Base-by-base conservation (phyloP, 371 early-diverging fungal genomes). In the Syncephalastrum sp. region DNA sequence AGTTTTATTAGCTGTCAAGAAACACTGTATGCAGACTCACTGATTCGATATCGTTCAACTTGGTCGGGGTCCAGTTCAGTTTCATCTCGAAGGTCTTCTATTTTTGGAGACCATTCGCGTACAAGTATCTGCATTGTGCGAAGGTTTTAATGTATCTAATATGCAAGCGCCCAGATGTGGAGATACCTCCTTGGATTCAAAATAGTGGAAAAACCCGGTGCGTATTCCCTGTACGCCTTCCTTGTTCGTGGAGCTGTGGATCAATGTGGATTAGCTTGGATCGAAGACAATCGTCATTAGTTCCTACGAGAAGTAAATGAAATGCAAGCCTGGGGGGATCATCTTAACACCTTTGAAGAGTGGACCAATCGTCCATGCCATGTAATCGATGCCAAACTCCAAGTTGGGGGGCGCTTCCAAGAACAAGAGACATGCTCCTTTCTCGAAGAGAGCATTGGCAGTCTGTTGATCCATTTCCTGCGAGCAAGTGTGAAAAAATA, bases 281-380 rank as follows among this genome's bases (percentile, higher is more conserved):
- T 3, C 23, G 23, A 13, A 42, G 10, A 29, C 29, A 1, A 10
- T 33, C 38, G 12, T 33, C 38, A 33, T 5, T 10, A 12, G 10
- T 8, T 10, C 64, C 60, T 74, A 88, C 89, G 90, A 86, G 72
- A 91, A 95, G 65, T 91, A 90, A 21, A 97, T 70, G 69, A 94
- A 95, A 68, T 98, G 98, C 16, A 94, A 66, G 0, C 98, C 97
- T 0, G 96, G 94, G 15, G 98, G 97, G 48, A 98, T 91, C 56
- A 95, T 70, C 72, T 95, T 95, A 52, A 97, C 63, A 16, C 98
- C 98, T 65, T 85, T 90, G 68, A 98, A 97, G 33, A 83, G 74
- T 4, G 94, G 93, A 1, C 98, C 97, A 14, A 87, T 88, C 23
- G 85, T 82, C 97, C 97, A 98, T 19, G 89, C 85, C 66, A 88